These are phyloP conservation scores for Xylaria castorea DNA, from an alignment of 495 filamentous ascomycete species.

Conservation along the genomic window DNA sequence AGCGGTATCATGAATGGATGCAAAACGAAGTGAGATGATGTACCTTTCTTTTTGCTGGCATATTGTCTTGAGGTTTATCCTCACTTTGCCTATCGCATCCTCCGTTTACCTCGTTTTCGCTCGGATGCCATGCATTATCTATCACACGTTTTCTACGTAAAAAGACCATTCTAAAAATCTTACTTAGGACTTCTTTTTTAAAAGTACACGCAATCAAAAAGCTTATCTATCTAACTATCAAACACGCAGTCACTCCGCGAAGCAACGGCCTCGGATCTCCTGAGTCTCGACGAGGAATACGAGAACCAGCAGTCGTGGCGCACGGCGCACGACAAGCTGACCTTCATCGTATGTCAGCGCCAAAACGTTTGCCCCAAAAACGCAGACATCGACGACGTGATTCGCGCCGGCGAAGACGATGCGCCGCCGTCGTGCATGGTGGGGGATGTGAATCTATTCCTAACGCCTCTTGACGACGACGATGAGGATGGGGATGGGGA, in stretches of 20 bases:
- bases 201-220: not conserved
- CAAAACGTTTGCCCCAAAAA: not conserved
- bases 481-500: constrained; percentile 29
- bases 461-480: constrained; percentile 57
- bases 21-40: constrained; percentile 69
- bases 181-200: not conserved
- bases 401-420: constrained; percentile 56
- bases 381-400: not conserved
- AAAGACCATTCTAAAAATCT: not conserved
- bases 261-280: constrained; percentile 82
- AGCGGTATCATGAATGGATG: constrained; percentile 89
- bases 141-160: not conserved
- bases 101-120: not conserved
- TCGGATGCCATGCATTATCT: not conserved
- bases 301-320: constrained; percentile 86
- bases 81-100: not conserved
- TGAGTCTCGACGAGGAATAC: constrained; percentile 81
- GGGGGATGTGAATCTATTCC: constrained; percentile 88
- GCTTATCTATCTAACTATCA: not conserved
- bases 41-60: not conserved
- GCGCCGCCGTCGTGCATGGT: constrained; percentile 64
- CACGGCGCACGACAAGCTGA: constrained; percentile 73
- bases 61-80: not conserved
- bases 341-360: constrained; percentile 68
- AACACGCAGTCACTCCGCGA: constrained; percentile 71